phyloP scores from a whole-genome alignment of 169 alveolate genomes.

The Besnoitia besnoiti region DNA sequence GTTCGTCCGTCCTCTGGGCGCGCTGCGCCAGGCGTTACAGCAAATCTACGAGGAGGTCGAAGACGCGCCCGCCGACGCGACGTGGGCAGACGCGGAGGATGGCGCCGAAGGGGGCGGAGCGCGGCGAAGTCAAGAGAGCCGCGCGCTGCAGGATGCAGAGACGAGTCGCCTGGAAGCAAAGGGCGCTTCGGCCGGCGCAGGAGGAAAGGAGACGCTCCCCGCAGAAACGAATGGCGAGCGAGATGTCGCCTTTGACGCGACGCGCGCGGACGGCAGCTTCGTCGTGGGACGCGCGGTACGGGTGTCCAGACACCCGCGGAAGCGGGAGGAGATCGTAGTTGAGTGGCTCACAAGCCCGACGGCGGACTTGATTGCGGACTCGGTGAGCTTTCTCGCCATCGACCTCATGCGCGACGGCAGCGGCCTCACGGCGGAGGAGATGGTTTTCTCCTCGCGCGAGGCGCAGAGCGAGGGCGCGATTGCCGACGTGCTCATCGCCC shows the following conservation, averaged over 20 bases:
- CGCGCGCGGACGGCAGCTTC: not conserved
- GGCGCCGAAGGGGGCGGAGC: not conserved
- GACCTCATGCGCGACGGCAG: constrained; percentile 10
- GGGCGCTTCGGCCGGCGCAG: not conserved
- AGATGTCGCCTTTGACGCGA: not conserved
- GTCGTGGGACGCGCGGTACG: constrained; percentile 1
- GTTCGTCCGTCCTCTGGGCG: not conserved
- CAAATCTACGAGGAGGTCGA: not conserved
- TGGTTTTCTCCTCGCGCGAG: not conserved
- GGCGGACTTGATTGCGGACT: constrained; percentile 29
- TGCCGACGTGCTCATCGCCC: constrained; percentile 2
- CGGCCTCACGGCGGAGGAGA: not conserved
- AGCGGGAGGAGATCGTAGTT: not conserved
- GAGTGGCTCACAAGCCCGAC: constrained; percentile 31
- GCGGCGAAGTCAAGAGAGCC: not conserved
- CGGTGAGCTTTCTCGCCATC: constrained; percentile 3
- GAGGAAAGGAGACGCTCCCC: not conserved
- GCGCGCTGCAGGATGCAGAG: not conserved
- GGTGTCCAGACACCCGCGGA: not conserved
- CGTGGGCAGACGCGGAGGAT: not conserved
- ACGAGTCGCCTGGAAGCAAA: not conserved
- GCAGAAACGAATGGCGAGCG: not conserved
- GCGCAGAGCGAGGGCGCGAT: constrained; percentile 7
- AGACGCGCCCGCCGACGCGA: not conserved
- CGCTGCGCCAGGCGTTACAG: not conserved